A percentile compares a stretch with the other conserved stretches of the same genome.
Evolutionary conservation across 805 yeast genomes (phyloP).

Genomic region (Metschnikowia lunata): DNA sequence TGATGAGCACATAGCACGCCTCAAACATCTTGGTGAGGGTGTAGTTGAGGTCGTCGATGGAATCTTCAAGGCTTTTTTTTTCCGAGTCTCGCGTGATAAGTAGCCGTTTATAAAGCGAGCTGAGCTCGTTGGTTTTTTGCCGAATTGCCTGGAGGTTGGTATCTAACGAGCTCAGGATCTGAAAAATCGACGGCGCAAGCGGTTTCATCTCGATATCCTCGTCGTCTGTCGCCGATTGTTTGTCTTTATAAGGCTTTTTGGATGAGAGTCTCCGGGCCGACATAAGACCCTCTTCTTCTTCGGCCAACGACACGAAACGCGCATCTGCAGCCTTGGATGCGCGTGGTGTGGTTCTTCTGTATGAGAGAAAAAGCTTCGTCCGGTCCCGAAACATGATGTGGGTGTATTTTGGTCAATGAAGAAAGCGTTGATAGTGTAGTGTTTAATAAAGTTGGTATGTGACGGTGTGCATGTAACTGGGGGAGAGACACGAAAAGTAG

Average conservation of each 20-base stretch:
- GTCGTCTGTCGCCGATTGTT: slow-evolving; percentile 14
- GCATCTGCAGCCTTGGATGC: slow-evolving; percentile 17
- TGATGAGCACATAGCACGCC: slow-evolving; percentile 69
- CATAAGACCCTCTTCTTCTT: slow-evolving; percentile 61
- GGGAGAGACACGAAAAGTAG: too few relatives aligned
- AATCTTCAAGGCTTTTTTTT: slow-evolving; percentile 65
- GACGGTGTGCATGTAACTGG: too few relatives aligned
- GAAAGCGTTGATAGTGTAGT: too few relatives aligned
- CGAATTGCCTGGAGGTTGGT: slow-evolving; percentile 51
- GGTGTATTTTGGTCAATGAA: too few relatives aligned
- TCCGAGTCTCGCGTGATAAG: slow-evolving; percentile 86
- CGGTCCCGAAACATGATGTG: slow-evolving; percentile 79
- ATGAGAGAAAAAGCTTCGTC: slow-evolving; percentile 86
- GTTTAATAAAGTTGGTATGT: too few relatives aligned
- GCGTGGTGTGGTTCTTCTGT: slow-evolving; percentile 84
- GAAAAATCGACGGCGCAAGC: slow-evolving; percentile 76
- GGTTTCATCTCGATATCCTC: slow-evolving; percentile 54
- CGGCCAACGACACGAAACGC: slow-evolving; percentile 38
- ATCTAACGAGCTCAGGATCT: slow-evolving; percentile 69
- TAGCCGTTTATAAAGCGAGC: slow-evolving; percentile 71
- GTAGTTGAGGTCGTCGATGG: slow-evolving; percentile 74
- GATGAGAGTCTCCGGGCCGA: slow-evolving; percentile 19
- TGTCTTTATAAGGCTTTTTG: slow-evolving; percentile 7
- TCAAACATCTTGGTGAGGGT: slow-evolving; percentile 74
- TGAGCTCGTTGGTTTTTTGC: slow-evolving; percentile 53